Percentiles rank a stretch among this genome's conserved stretches.
Evolutionary conservation across 2,329 filamentous ascomycete species (phyloP).

Genomic region (Epichloe uncinata): DNA sequence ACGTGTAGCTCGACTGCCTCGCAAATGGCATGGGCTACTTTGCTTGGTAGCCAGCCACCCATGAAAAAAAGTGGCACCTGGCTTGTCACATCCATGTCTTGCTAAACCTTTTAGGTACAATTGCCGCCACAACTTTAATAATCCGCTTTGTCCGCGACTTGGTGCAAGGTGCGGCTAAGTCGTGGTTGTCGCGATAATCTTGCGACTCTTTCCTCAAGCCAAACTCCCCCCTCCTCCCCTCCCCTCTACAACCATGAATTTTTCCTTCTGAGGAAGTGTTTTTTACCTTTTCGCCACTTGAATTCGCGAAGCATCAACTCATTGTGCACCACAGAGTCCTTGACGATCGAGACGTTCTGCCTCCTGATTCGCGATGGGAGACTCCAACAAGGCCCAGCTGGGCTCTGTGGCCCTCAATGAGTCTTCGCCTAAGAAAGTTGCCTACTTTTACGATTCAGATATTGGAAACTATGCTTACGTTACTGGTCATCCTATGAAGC

Average conservation of each 20-base stretch:
- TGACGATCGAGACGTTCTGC: background rate
- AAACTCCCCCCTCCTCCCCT: background rate
- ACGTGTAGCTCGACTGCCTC: conserved; percentile 5
- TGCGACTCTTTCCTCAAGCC: background rate
- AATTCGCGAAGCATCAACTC: background rate
- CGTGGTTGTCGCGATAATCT: conserved; percentile 2
- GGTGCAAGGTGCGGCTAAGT: background rate
- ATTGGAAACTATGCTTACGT: conserved; percentile 98
- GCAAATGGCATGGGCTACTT: background rate
- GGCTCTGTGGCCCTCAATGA: conserved; percentile 34
- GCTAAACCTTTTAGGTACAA: conserved; percentile 2
- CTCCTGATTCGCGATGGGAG: conserved; percentile 18
- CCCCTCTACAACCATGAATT: background rate
- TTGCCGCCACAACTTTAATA: conserved; percentile 19
- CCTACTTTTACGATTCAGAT: conserved; percentile 97
- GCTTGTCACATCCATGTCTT: background rate
- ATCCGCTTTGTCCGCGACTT: conserved; percentile 12
- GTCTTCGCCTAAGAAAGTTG: conserved; percentile 60
- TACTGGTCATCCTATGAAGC: conserved; percentile 96
- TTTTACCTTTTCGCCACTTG: background rate
- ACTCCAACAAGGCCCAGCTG: conserved; percentile 20
- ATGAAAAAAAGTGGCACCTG: background rate
- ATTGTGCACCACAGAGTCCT: background rate
- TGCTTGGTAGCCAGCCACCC: background rate
- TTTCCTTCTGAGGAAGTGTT: background rate